Evolutionary conservation across 1,284 basidiomycete species (phyloP).

Genomic region (Lignosus rhinocerotis): DNA sequence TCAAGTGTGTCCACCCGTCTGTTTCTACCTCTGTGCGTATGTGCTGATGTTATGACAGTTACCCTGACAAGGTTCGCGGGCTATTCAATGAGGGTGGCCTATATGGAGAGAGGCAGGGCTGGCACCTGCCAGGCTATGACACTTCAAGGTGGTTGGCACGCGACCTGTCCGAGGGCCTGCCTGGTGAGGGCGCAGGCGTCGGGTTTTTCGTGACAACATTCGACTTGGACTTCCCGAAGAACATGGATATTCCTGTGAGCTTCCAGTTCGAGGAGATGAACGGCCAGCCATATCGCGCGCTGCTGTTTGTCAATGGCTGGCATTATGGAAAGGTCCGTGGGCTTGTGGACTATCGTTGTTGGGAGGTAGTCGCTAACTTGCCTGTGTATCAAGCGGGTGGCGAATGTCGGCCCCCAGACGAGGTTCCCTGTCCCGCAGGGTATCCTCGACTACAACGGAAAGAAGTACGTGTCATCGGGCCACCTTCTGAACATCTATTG

Average conservation of each 20-base stretch:
- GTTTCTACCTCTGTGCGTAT: not conserved
- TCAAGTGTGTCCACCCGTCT: slow-evolving; percentile 46
- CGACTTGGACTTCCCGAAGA: slow-evolving; percentile 54
- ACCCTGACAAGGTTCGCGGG: slow-evolving; percentile 31
- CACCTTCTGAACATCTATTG: not conserved
- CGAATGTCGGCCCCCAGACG: slow-evolving; percentile 57
- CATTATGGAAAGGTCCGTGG: slow-evolving; percentile 76
- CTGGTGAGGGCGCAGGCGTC: slow-evolving; percentile 58
- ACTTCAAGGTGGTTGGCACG: slow-evolving; percentile 52
- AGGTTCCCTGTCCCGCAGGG: slow-evolving; percentile 78
- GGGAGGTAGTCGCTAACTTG: not conserved
- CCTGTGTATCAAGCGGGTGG: slow-evolving; percentile 25
- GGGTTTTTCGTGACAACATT: slow-evolving; percentile 82
- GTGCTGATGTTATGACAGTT: slow-evolving; percentile 29
- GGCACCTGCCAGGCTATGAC: slow-evolving; percentile 80
- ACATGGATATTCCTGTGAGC: slow-evolving; percentile 63
- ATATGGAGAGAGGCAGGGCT: slow-evolving; percentile 75
- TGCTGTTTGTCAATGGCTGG: slow-evolving; percentile 82
- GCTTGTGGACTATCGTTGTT: not conserved
- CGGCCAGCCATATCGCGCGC: slow-evolving; percentile 63
- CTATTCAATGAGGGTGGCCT: slow-evolving; percentile 78
- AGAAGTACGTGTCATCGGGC: slow-evolving; percentile 52
- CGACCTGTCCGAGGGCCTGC: slow-evolving; percentile 58
- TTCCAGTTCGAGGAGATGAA: slow-evolving; percentile 54
- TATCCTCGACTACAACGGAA: slow-evolving; percentile 68